These are phyloP conservation scores for Aphanomyces euteiches DNA, from an alignment of 352 stramenopile species.

Conservation along the genomic window DNA sequence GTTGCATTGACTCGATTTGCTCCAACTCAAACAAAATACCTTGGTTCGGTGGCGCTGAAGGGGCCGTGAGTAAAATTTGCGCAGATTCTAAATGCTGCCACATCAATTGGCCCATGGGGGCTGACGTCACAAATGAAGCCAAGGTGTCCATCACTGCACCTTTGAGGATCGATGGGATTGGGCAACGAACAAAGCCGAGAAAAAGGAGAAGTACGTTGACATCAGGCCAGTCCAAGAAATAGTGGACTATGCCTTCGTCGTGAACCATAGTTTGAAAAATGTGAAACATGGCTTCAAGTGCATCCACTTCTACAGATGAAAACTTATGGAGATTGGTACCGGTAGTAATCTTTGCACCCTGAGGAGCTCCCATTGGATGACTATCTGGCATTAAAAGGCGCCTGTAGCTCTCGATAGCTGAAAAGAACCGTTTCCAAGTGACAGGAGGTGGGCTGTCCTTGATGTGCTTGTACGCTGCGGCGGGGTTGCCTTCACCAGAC, in stretches of 20 bases:
- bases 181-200: constrained; percentile 75
- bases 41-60: constrained; percentile 51
- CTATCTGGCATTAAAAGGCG: constrained; percentile 69
- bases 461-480: constrained; percentile 79
- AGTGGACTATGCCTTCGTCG: constrained; percentile 65
- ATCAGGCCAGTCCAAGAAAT: constrained; percentile 86
- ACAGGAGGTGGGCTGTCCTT: constrained; percentile 78
- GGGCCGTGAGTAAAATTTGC: constrained; percentile 75
- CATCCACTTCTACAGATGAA: constrained; percentile 61
- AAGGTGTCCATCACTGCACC: constrained; percentile 83
- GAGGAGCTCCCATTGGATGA: constrained; percentile 34
- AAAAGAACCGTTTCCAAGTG: constrained; percentile 83
- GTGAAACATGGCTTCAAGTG: constrained; percentile 71
- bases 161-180: constrained; percentile 79
- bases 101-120: constrained; percentile 75
- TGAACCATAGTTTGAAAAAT: constrained; percentile 75
- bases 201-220: constrained; percentile 80
- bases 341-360: not conserved
- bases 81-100: constrained; percentile 81
- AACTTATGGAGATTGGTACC: constrained; percentile 9
- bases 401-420: constrained; percentile 81
- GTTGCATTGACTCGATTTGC: constrained; percentile 70
- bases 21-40: constrained; percentile 84
- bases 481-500: constrained; percentile 60
- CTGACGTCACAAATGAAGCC: constrained; percentile 64